phyloP scores from a whole-genome alignment of 805 yeast species.

The Saturnispora sekii region DNA sequence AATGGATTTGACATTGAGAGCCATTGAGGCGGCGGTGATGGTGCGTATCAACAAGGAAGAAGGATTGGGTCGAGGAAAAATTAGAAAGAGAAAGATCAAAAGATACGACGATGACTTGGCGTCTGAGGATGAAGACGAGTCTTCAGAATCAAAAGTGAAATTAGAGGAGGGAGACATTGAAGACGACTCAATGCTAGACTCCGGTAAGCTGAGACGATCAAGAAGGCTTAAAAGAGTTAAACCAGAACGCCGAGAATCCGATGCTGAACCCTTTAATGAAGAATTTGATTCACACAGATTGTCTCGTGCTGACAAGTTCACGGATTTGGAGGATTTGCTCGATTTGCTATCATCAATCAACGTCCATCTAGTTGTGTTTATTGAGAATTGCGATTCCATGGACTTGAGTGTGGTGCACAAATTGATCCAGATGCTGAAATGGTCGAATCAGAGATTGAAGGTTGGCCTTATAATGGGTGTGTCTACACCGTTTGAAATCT shows the following conservation, averaged over 20 bases:
- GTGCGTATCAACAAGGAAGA: neutral
- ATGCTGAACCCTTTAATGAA: conserved; percentile 6
- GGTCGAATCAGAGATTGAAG: conserved; percentile 9
- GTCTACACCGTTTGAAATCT: conserved; percentile 27
- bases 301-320: conserved; percentile 7
- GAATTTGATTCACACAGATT: conserved; percentile 9
- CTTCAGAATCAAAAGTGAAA: conserved; percentile 11
- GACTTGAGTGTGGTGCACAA: conserved; percentile 20
- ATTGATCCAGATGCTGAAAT: conserved; percentile 19
- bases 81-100: conserved; percentile 7
- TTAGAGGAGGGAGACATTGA: conserved; percentile 5
- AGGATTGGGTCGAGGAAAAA: conserved; percentile 8
- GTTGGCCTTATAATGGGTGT: conserved; percentile 25
- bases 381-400: conserved; percentile 31
- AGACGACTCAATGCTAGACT: neutral
- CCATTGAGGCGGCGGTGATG: conserved; percentile 11
- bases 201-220: conserved; percentile 10
- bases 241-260: conserved; percentile 3
- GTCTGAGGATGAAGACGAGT: conserved; percentile 11
- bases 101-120: conserved; percentile 6
- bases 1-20: conserved; percentile 10
- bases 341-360: conserved; percentile 10
- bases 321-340: conserved; percentile 22
- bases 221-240: conserved; percentile 5
- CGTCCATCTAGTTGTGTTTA: conserved; percentile 18